phyloP scores from a whole-genome alignment of 1,284 basidiomycete genomes.

The Leccinum subrobustum region DNA sequence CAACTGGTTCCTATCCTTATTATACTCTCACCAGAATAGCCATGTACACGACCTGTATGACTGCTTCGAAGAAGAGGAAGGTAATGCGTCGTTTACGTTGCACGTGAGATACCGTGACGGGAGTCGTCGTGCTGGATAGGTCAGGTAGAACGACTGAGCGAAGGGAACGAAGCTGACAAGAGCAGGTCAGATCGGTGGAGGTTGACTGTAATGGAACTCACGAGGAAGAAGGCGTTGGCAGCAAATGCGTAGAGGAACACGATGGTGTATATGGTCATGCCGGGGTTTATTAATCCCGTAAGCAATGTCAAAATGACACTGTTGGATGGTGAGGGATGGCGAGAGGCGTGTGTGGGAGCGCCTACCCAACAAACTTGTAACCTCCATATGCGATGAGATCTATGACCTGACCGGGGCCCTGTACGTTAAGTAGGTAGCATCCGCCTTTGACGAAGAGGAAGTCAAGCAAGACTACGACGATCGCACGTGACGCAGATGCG shows the following conservation, averaged over 20 bases:
- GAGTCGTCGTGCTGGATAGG: constrained; percentile 35
- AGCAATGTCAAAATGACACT: constrained; percentile 75
- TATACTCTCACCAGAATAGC: constrained; percentile 64
- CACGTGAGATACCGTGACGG: constrained; percentile 70
- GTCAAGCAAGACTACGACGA: constrained; percentile 81
- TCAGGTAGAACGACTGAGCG: constrained; percentile 87
- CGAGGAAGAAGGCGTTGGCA: constrained; percentile 93
- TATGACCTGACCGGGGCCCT: constrained; percentile 69
- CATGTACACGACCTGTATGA: constrained; percentile 85
- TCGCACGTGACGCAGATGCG: constrained; percentile 79
- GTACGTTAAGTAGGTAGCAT: constrained; percentile 88
- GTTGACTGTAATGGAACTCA: constrained; percentile 39
- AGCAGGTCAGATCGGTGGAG: not conserved
- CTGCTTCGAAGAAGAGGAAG: constrained; percentile 75
- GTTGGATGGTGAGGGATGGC: constrained; percentile 2
- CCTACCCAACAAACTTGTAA: constrained; percentile 96
- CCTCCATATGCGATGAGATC: constrained; percentile 84
- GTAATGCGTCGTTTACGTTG: constrained; percentile 83
- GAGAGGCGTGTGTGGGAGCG: not conserved
- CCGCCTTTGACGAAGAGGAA: constrained; percentile 88
- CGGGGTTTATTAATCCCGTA: constrained; percentile 58
- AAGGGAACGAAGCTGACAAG: constrained; percentile 78
- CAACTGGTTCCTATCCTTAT: not conserved
- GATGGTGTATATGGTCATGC: constrained; percentile 63
- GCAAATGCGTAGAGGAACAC: constrained; percentile 85